Base-by-base conservation (phyloP, 371 early-diverging fungal species). In the Rhizomucor pusillus region DNA sequence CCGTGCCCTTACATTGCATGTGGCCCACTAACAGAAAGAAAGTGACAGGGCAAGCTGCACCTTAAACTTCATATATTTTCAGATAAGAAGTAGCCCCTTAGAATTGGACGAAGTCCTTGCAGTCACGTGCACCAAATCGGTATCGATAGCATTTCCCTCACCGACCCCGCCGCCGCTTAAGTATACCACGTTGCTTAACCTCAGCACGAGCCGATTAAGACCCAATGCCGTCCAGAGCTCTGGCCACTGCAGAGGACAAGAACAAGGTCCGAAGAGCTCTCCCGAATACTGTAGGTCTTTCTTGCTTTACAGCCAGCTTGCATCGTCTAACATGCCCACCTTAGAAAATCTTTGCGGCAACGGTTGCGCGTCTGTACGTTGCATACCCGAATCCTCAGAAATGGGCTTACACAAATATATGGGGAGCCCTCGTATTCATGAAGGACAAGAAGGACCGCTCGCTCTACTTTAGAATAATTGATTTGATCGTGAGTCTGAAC, bases 301-400 rank as follows among this genome's bases (percentile, higher is more conserved):
- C 55, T 29, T n/a, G 0, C 5, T 52, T 29, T 39, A n/a, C 12
- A 36, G 22, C 6, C 10, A 44, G 4, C 5, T 13, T 34, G 19
- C 36, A 22, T 35, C 25, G 5, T 36, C 35, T 5, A 10, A 34
- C n/a, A n/a, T n/a, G n/a, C n/a, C n/a, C n/a, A n/a, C n/a, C 10
- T 43, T 81, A 89, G 88, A 88, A 91, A 88, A 89, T 93, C 64
- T 77, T 91, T 61, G 85, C 89, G 1, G 86, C 90, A 0, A 90
- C 92, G 1, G 91, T 90, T 13, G 92, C 90, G 39, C 83, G 92
- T 16, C 70, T 95, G 24, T 95, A 92, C 77, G 82, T 86, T 12
- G 93, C 93, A 22, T 80, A 87, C 51, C 88, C 89, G 1, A 85
- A 83, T 60, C 78, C 85, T 14, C 60, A 80, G 45, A 62, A 67